Evolutionary conservation across 768 basidiomycete species (phyloP).

Genomic region (Boletus patriciae): DNA sequence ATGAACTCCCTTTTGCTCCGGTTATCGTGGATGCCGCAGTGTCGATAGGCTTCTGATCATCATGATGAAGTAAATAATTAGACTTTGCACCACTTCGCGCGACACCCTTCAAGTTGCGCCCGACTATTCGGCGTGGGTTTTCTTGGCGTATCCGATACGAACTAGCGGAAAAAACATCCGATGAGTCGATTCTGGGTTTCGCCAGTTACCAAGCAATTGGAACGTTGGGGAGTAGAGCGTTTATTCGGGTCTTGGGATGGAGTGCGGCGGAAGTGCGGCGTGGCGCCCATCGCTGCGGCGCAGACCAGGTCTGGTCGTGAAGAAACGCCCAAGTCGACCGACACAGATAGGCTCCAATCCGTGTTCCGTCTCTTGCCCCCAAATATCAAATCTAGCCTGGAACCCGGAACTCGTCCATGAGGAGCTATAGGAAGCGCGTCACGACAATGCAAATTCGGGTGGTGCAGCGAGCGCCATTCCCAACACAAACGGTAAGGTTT

Average conservation of each 20-base stretch:
- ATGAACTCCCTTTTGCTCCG: neutral
- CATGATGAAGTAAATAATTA: conserved; percentile 3
- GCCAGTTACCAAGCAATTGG: too few relatives aligned
- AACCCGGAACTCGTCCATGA: conserved; percentile 1
- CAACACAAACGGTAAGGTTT: conserved; percentile 1
- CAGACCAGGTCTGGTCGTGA: neutral
- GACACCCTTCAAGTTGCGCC: neutral
- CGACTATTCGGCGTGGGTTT: neutral
- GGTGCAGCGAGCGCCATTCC: neutral
- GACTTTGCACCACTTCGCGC: neutral
- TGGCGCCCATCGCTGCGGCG: conserved; percentile 4
- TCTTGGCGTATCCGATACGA: neutral
- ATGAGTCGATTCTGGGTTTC: too few relatives aligned
- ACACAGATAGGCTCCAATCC: conserved; percentile 9
- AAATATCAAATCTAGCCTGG: neutral
- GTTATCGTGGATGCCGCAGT: neutral
- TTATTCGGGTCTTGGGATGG: neutral
- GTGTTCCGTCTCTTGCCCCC: neutral
- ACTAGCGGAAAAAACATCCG: neutral
- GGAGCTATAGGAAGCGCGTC: neutral
- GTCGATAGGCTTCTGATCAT: neutral
- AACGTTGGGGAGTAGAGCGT: neutral
- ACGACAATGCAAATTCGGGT: conserved; percentile 5
- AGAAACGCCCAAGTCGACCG: conserved; percentile 20
- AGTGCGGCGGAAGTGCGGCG: neutral